Evolutionary conservation across 768 basidiomycete species (phyloP).

Genomic region (Suillus ampliporus): DNA sequence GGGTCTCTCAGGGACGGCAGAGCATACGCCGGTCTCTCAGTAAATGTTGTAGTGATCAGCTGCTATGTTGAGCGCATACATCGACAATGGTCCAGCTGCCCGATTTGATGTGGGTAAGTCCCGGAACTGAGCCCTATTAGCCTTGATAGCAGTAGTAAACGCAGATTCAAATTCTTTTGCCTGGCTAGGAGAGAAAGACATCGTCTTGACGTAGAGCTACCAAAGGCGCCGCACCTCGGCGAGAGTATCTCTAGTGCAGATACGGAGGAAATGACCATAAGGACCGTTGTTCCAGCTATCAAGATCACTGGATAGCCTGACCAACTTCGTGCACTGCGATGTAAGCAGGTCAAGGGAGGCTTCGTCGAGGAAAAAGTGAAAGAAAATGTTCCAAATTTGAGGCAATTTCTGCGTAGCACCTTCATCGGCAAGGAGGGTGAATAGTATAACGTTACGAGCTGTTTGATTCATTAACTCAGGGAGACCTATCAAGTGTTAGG

Average conservation of each 20-base stretch:
- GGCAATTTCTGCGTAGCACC: conserved; percentile 22
- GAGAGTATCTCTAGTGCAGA: conserved; percentile 31
- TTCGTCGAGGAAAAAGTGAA: conserved; percentile 33
- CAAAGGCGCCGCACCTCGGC: conserved; percentile 27
- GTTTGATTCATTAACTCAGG: not conserved
- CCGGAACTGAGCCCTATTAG: not conserved
- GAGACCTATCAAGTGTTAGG: not conserved
- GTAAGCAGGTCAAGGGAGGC: conserved; percentile 30
- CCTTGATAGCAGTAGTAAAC: conserved; percentile 28
- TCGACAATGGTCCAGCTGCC: conserved; percentile 33
- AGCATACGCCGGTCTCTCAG: conserved; percentile 31
- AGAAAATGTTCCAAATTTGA: conserved; percentile 37
- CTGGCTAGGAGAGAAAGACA: conserved; percentile 17
- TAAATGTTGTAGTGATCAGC: conserved; percentile 29
- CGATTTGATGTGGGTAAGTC: conserved; percentile 21
- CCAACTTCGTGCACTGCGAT: conserved; percentile 33
- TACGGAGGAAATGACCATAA: conserved; percentile 31
- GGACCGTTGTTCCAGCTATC: conserved; percentile 34
- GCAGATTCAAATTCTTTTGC: conserved; percentile 20
- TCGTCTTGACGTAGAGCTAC: conserved; percentile 22
- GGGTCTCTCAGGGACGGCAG: conserved; percentile 26
- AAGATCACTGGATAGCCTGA: conserved; percentile 18
- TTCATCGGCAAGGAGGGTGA: conserved; percentile 34
- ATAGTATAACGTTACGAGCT: conserved; percentile 36
- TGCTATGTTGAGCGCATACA: conserved; percentile 14